Evolutionary conservation across 371 early-diverging fungal genomes (phyloP), one percentile per base, ranked within the genome.

Genomic region (Cokeromyces recurvatus): DNA sequence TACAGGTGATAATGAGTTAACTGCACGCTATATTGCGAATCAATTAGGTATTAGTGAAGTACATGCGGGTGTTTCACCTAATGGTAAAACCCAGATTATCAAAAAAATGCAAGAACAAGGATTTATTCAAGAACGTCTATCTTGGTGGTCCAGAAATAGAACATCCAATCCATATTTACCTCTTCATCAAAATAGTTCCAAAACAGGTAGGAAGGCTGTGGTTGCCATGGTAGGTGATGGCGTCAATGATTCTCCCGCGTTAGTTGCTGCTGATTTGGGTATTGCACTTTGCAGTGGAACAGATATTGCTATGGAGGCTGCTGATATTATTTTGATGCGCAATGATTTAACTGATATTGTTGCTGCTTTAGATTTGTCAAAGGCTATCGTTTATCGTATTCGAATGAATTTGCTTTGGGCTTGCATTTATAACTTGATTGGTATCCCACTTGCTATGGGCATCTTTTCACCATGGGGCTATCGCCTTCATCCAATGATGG

Each of bases 191-290:
- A 29, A 29, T 29, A 29, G 11, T 29, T 29, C 39, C 1, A 22
- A 40, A 12, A 32, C 39, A 8, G 46, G 47, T 10, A 40, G 7
- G 20, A 49, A 41, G 27, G 43, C 55, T 0, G 64, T 77, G 1
- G 92, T 97, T 11, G 96, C 93, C 10, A 93, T 97, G 94, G 86
- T 95, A 9, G 99, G 99, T 14, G 99, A 99, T 64, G 99, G 99
- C 29, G 91, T 97, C 60, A 99, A 99, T 54, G 99, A 99, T 59
- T 92, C 94, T 11, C 95, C 95, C 15, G 96, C 98, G 6, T 66
- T 99, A 29, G 94, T 90, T 0, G 86, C 86, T 23, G 82, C 96
- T 6, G 85, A 95, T 57, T 78, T 99, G 14, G 99, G 99, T 6
- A 89, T 99, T 48, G 92, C 97, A 0, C 64, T 99, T 14, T 83